Percentiles rank a stretch among this genome's conserved stretches.
These are phyloP conservation scores for Rhododendron williamsianum DNA, from an alignment of 148 eudicot genomes.

Conservation along the genomic window DNA sequence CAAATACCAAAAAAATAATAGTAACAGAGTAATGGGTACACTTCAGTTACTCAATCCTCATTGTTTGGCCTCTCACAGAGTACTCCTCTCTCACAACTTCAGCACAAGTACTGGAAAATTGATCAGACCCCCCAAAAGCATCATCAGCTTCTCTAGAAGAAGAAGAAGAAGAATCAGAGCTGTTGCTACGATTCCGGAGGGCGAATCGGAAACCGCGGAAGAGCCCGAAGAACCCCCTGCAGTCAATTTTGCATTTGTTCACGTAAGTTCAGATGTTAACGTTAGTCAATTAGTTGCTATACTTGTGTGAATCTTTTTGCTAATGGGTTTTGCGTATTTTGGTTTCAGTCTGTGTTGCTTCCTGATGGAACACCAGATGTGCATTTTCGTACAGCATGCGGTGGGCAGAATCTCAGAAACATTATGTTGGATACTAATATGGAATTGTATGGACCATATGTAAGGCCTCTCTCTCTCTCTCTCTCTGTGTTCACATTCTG, in stretches of 20 bases:
- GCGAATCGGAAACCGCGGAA: constrained; percentile 22
- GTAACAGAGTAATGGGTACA: constrained; percentile 27
- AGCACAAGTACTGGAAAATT: constrained; percentile 9
- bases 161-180: constrained; percentile 42
- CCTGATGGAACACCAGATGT: constrained; percentile 93
- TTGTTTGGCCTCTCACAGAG: constrained; percentile 30
- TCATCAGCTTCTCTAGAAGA: constrained; percentile 15
- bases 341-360: constrained; percentile 62
- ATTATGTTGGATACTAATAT: constrained; percentile 72
- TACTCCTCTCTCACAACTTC: constrained; percentile 23
- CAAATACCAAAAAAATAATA: neutral
- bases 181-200: constrained; percentile 39
- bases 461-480: constrained; percentile 25
- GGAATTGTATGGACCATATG: constrained; percentile 92
- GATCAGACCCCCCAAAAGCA: constrained; percentile 7
- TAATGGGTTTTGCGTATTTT: neutral
- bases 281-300: neutral
- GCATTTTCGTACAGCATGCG: constrained; percentile 55
- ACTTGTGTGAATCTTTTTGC: neutral
- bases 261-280: constrained; percentile 29
- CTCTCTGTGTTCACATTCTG: neutral
- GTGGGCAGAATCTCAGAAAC: constrained; percentile 79
- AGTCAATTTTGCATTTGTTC: constrained; percentile 65
- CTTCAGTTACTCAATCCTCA: constrained; percentile 40
- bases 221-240: constrained; percentile 38